phyloP scores from a whole-genome alignment of 257 asterid genomes.

The Primulina eburnea region DNA sequence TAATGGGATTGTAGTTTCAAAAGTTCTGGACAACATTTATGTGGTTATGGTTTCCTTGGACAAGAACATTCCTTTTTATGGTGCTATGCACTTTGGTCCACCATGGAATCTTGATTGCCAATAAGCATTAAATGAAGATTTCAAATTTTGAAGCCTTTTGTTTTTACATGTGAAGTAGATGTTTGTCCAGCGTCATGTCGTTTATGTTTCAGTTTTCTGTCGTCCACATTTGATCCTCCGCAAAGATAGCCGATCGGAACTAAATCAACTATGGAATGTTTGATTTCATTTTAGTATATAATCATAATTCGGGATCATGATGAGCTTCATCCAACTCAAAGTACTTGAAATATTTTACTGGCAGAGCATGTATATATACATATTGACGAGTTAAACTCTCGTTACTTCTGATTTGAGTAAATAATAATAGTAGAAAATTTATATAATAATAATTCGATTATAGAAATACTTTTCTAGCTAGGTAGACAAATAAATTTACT shows the following conservation, averaged over 20 bases:
- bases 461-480: no score
- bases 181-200: neutral
- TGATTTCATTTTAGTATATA: neutral
- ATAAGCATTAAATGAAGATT: neutral
- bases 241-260: neutral
- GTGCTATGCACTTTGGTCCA: constrained; percentile 26
- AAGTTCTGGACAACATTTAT: neutral
- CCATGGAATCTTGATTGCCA: constrained; percentile 26
- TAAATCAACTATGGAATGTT: neutral
- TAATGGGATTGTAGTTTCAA: neutral
- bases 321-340: no score
- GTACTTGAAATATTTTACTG: no score
- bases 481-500: no score
- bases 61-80: constrained; percentile 4
- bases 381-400: no score
- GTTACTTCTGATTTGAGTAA: neutral
- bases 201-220: neutral
- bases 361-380: no score
- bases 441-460: no score
- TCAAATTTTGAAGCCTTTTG: neutral
- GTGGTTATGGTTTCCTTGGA: constrained; percentile 27
- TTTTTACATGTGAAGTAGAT: no score
- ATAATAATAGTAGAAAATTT: no score
- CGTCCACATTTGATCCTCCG: neutral
- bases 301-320: neutral